These are phyloP conservation scores for Amauroascus verrucosus DNA, from an alignment of 2,329 filamentous ascomycete species.

Conservation along the genomic window DNA sequence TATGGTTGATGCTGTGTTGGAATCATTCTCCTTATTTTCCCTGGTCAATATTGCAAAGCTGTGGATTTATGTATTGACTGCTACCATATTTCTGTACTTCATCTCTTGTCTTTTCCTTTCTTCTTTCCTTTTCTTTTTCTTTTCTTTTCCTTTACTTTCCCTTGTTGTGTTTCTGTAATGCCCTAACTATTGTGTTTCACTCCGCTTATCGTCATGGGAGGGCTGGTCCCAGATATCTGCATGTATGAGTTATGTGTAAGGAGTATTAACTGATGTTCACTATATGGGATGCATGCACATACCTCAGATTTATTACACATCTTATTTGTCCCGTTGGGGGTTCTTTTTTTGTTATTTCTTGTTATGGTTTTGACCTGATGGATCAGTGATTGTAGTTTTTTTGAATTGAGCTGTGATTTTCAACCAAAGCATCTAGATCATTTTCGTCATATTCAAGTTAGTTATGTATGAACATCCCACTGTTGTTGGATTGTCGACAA, in stretches of 20 bases:
- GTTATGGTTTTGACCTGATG: not conserved
- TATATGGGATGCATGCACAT: not conserved
- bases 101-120: not conserved
- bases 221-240: constrained; percentile 1
- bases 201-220: constrained; percentile 1
- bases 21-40: not conserved
- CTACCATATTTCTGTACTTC: not conserved
- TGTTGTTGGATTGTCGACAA: too few relatives aligned
- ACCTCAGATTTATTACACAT: not conserved
- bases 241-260: constrained; percentile 4
- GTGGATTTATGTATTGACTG: not conserved
- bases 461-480: not conserved
- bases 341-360: not conserved
- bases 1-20: not conserved
- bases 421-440: too few relatives aligned
- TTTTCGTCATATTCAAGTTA: not conserved
- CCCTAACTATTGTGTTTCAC: not conserved
- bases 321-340: too few relatives aligned
- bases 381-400: too few relatives aligned
- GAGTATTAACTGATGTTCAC: not conserved
- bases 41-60: not conserved
- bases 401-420: too few relatives aligned
- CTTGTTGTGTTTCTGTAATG: not conserved
- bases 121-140: not conserved
- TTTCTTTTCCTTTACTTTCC: not conserved